Base-by-base conservation (phyloP, 106 monocot species). In the Agapanthus africanus region DNA sequence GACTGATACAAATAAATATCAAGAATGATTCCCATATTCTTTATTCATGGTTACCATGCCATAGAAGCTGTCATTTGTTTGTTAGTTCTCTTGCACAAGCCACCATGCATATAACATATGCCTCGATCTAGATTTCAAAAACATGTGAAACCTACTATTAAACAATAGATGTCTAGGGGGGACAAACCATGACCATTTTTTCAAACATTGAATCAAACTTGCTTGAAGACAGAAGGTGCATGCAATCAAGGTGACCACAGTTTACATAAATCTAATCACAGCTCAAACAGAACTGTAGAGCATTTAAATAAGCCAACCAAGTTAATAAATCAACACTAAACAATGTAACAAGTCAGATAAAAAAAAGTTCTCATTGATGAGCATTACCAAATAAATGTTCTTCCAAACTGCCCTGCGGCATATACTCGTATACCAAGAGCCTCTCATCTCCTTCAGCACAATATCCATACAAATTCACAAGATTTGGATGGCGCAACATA, bases 341-440 rank as follows among this genome's bases (percentile, higher is more conserved):
- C 25, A 36, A 19, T 47, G 22, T 13, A 0, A 59, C 14, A 32
- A 39, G 40, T 0, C 5, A 15, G 18, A 60, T 35, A 28, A 40
- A 13, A 62, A 11, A 26, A 38, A 70, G 64, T 10, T 50, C 16
- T 31, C 0, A 3, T 16, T 37, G 23, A 64, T 36, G 59, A 36
- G 41, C 37, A 63, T 70, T 76, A 90, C 93, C 76, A 67, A 94
- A 94, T 21, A 94, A 63, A 67, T 87, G 90, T 21, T 87, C 82
- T 61, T 87, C 93, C 78, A 94, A 79, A 80, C 93, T 94, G 22
- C 90, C 93, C 70, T 82, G 42, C 0, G 90, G 78, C 93, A 94
- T 94, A 78, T 79, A 94, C 76, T 94, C 93, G 50, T 94, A 94
- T 23, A 87, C 80, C 36, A 94, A 52, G 11, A 87, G 67, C 70